These are phyloP conservation scores for Monosporozyma servazzii DNA, from an alignment of 805 yeast genomes.

Conservation along the genomic window DNA sequence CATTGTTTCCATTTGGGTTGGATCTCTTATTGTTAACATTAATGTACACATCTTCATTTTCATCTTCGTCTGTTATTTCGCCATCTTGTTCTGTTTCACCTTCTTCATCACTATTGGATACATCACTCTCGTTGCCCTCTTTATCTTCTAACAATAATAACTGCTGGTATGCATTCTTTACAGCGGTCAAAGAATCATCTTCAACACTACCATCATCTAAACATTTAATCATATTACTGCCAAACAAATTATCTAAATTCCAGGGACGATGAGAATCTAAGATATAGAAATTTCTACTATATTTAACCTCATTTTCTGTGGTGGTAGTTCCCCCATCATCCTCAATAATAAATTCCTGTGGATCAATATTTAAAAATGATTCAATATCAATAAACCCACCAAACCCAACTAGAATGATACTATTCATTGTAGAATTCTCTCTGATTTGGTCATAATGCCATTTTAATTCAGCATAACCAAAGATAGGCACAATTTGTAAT, in stretches of 20 bases:
- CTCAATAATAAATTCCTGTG: constrained; percentile 40
- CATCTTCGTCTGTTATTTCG: constrained; percentile 24
- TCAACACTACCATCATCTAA: constrained; percentile 80
- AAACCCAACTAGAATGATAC: constrained; percentile 78
- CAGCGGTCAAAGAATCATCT: constrained; percentile 40
- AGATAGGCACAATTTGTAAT: constrained; percentile 83
- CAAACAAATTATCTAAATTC: constrained; percentile 89
- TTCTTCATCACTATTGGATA: constrained; percentile 30
- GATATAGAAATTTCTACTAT: constrained; percentile 60
- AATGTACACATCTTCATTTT: constrained; percentile 21
- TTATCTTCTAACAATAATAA: constrained; percentile 37
- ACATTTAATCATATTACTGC: constrained; percentile 66
- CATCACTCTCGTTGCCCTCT: constrained; percentile 31
- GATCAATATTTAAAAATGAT: constrained; percentile 55
- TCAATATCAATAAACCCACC: constrained; percentile 89
- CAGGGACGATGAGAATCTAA: constrained; percentile 94
- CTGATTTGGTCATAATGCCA: constrained; percentile 57
- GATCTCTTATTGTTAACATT: constrained; percentile 22
- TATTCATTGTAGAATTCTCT: constrained; percentile 47
- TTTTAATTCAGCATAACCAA: constrained; percentile 77
- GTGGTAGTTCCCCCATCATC: constrained; percentile 1
- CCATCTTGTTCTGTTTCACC: constrained; percentile 22
- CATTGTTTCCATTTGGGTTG: constrained; percentile 12
- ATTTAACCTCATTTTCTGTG: constrained; percentile 16
- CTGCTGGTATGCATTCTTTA: constrained; percentile 52